Conservation (phyloP, 495 filamentous ascomycete species). For the Podospora bellae-mahoneyi region DNA sequence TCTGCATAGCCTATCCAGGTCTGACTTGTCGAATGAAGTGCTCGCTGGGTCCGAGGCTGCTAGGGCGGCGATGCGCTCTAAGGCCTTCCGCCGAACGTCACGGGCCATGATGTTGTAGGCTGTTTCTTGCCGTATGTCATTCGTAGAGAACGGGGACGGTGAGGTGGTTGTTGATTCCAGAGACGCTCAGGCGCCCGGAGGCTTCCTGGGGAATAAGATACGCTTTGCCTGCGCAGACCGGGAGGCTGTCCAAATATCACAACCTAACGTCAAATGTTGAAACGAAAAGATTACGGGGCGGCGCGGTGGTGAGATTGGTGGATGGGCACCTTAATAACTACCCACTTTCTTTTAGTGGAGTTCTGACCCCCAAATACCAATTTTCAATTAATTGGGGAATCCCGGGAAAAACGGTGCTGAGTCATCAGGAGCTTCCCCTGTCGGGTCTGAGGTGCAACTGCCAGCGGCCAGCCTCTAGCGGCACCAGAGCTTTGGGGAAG, state of each 20-base stretch:
- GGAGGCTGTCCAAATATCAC: background rate
- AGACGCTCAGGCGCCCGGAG: background rate
- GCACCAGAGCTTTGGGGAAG: background rate
- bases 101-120: constrained; percentile 37
- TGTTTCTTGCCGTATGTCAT: background rate
- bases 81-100: constrained; percentile 59
- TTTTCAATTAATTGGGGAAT: background rate
- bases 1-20: constrained; percentile 60
- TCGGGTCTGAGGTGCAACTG: too few relatives aligned
- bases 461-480: too few relatives aligned
- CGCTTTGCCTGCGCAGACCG: background rate
- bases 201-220: background rate
- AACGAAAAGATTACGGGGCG: constrained; percentile 5
- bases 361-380: constrained; percentile 1
- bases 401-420: constrained; percentile 19
- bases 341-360: constrained; percentile 11
- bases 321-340: constrained; percentile 8
- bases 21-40: constrained; percentile 55
- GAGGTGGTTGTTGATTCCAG: background rate
- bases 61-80: constrained; percentile 68
- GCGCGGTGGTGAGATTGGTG: background rate
- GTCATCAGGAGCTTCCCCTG: constrained; percentile 28
- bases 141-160: too few relatives aligned
- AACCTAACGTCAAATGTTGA: background rate
- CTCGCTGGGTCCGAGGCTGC: constrained; percentile 49